These are phyloP conservation scores for Pseudomonodictys pantanalensis DNA, from an alignment of 495 filamentous ascomycete genomes.

Conservation along the genomic window DNA sequence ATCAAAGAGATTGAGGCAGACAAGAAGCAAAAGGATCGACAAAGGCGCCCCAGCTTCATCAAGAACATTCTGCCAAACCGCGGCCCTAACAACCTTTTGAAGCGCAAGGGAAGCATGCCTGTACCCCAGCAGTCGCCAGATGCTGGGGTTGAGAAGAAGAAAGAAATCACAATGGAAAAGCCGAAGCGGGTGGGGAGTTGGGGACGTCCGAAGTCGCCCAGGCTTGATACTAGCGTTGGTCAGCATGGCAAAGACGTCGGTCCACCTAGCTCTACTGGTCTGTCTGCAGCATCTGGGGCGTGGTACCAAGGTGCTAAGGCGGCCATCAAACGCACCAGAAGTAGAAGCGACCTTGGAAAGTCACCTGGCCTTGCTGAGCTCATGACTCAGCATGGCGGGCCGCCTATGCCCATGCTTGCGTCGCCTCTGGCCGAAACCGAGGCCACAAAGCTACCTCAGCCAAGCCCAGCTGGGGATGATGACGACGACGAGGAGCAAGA, in stretches of 20 bases:
- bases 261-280: conserved; percentile 42
- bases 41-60: conserved; percentile 34
- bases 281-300: conserved; percentile 49
- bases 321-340: conserved; percentile 60
- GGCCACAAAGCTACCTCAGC: conserved; percentile 26
- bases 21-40: conserved; percentile 30
- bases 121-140: conserved; percentile 19
- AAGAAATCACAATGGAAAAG: conserved; percentile 21
- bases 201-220: conserved; percentile 35
- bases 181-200: conserved; percentile 35
- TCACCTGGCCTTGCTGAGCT: conserved; percentile 36
- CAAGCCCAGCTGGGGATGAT: conserved; percentile 53
- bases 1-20: conserved; percentile 24
- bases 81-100: conserved; percentile 32
- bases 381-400: conserved; percentile 56
- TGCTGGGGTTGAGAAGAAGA: conserved; percentile 8
- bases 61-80: conserved; percentile 32
- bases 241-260: conserved; percentile 17
- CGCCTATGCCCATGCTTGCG: conserved; percentile 54
- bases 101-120: conserved; percentile 34
- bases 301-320: conserved; percentile 45
- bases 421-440: conserved; percentile 41
- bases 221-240: conserved; percentile 34
- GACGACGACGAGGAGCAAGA: conserved; percentile 50
- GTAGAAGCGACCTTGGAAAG: conserved; percentile 69